These are phyloP conservation scores for Dissophora globulifera DNA, from an alignment of 192 early-diverging fungal genomes.

Conservation along the genomic window DNA sequence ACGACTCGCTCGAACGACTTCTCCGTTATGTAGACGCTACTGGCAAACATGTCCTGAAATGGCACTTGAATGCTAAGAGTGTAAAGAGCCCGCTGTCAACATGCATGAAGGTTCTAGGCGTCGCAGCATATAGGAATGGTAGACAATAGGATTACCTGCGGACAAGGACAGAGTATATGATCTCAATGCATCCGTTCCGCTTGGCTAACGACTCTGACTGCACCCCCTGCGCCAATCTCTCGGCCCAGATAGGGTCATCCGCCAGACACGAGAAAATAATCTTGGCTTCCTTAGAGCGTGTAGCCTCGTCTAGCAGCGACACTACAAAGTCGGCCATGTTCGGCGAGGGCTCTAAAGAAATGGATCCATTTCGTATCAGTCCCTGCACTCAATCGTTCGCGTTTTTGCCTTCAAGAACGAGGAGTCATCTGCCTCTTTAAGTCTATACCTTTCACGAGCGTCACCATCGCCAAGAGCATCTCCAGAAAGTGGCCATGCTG, in stretches of 20 bases:
- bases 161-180: slow-evolving; percentile 47
- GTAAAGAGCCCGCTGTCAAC: not conserved
- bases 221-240: slow-evolving; percentile 31
- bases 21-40: slow-evolving; percentile 26
- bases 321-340: slow-evolving; percentile 46
- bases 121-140: not conserved
- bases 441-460: slow-evolving; percentile 19
- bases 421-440: not conserved
- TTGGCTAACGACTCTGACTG: slow-evolving; percentile 5
- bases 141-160: slow-evolving; percentile 27
- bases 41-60: slow-evolving; percentile 48
- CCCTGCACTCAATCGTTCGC: not conserved
- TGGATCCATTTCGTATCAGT: too few relatives aligned
- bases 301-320: slow-evolving; percentile 33
- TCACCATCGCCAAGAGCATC: slow-evolving; percentile 43
- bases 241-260: slow-evolving; percentile 52
- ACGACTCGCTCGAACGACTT: slow-evolving; percentile 26
- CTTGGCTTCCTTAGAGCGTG: slow-evolving; percentile 36
- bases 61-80: slow-evolving; percentile 35
- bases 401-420: too few relatives aligned
- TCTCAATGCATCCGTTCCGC: slow-evolving; percentile 42
- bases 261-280: slow-evolving; percentile 32
- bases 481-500: slow-evolving; percentile 40
- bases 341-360: slow-evolving; percentile 5
- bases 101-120: not conserved